Evolutionary conservation across 2,329 filamentous ascomycete genomes (phyloP), one percentile per base, ranked within the genome.

Genomic region (Xylaria sp.): DNA sequence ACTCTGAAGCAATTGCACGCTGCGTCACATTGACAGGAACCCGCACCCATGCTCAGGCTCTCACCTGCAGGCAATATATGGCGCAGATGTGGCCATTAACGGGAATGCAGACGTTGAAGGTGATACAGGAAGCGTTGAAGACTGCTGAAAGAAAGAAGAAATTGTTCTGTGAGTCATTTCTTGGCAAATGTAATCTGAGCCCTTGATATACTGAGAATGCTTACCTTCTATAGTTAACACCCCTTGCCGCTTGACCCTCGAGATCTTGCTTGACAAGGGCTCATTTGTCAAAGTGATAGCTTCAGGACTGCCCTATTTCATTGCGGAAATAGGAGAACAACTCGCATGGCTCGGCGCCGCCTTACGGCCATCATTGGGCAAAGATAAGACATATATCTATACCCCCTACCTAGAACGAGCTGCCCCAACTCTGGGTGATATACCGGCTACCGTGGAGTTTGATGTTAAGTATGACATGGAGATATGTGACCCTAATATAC

Each of bases 301-400:
- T 19, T 45, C 25, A 9, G 65, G 65, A 8, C 25, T 58, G 4
- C 17, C 56, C 2, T 47, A 62, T 11, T 66, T 62, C n/a, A 42
- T 78, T 15, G 71, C 70, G n/a, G 76, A 78, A 58, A 60, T 76
- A 45, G 76, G 71, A 6, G 69, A 78, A 61, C 73, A 77, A 57
- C 47, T 78, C 40, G 73, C 73, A 15, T 78, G 76, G 76, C 64
- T 78, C 7, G 69, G 67, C 23, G 69, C 74, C 40, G 71, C 75
- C 4, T 63, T 78, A 51, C 68, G 70, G 12, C 64, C 69, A 2
- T 74, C 75, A 0, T 57, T 69, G 15, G 47, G 55, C 14, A 15
- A 43, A 4, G 28, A n/a, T 4, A n/a, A 28, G 15, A 17, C 28
- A 46, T 28, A 2, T 17, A 33, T 33, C 25, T 35, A 28, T n/a